These are phyloP conservation scores for Suillus ampliporus DNA, from an alignment of 768 basidiomycete species.

Conservation along the genomic window DNA sequence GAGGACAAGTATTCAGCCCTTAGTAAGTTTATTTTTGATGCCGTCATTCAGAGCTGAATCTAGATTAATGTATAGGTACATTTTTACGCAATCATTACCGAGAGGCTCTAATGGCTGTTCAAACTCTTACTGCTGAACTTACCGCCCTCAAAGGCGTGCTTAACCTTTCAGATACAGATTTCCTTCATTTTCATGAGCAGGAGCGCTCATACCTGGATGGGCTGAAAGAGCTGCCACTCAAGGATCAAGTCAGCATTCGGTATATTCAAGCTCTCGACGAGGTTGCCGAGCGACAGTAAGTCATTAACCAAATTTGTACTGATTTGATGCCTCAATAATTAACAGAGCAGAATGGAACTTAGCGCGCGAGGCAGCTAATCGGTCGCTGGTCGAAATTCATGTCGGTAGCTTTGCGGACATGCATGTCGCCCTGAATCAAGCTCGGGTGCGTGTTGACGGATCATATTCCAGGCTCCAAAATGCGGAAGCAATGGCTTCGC, in stretches of 20 bases:
- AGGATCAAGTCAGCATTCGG: slow-evolving; percentile 3
- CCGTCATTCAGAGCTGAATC: not conserved
- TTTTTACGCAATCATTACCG: slow-evolving; percentile 15
- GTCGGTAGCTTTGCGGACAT: not conserved
- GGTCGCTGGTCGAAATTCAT: not conserved
- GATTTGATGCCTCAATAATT: not conserved
- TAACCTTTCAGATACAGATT: slow-evolving; percentile 10
- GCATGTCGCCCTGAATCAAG: not conserved
- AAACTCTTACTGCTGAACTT: slow-evolving; percentile 9
- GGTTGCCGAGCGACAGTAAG: slow-evolving; percentile 1
- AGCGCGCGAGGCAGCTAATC: not conserved
- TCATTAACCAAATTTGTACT: not conserved
- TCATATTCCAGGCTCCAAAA: slow-evolving; percentile 9
- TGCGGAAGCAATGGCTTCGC: not conserved
- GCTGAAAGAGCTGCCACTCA: not conserved
- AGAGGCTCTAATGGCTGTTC: not conserved
- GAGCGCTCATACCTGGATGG: slow-evolving; percentile 3
- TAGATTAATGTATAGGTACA: slow-evolving; percentile 22
- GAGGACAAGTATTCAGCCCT: too few relatives aligned
- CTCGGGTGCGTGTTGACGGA: not conserved
- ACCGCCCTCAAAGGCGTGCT: not conserved
- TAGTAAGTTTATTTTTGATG: too few relatives aligned
- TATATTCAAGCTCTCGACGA: slow-evolving; percentile 12
- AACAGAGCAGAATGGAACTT: not conserved
- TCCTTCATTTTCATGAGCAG: slow-evolving; percentile 5